These are phyloP conservation scores for Chondrostereum purpureum DNA, from an alignment of 1,284 basidiomycete species.

Conservation along the genomic window DNA sequence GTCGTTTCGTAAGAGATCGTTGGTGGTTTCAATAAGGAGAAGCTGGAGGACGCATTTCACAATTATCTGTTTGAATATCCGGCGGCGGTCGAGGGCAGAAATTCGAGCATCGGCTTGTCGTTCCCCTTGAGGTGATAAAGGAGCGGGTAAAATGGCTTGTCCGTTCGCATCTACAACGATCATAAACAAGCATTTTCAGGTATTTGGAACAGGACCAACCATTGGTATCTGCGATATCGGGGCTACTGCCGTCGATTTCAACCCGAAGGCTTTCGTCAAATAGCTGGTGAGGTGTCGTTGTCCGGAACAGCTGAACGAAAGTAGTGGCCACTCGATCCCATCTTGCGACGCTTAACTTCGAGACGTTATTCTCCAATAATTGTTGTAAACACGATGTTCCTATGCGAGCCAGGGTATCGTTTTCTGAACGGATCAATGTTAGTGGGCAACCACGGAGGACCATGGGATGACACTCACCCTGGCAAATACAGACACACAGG, in stretches of 20 bases:
- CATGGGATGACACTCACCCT: slow-evolving; percentile 61
- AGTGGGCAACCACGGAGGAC: too few species aligned
- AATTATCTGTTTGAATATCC: slow-evolving; percentile 98
- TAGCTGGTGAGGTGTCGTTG: slow-evolving; percentile 95
- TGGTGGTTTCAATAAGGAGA: slow-evolving; percentile 94
- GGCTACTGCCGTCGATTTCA: slow-evolving; percentile 63
- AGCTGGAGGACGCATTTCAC: slow-evolving; percentile 99
- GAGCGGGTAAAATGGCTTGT: slow-evolving; percentile 72
- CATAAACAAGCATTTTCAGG: too few species aligned
- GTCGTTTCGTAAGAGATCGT: slow-evolving; percentile 89
- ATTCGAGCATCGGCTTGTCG: slow-evolving; percentile 41
- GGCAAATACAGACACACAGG: slow-evolving; percentile 96
- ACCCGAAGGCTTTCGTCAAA: slow-evolving; percentile 86
- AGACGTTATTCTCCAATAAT: slow-evolving; percentile 89
- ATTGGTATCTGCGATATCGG: slow-evolving; percentile 50
- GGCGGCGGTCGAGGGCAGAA: slow-evolving; percentile 69
- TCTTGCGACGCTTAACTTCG: slow-evolving; percentile 75
- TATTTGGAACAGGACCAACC: slow-evolving; percentile 39
- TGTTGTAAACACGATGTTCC: slow-evolving; percentile 98
- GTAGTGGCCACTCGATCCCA: slow-evolving; percentile 95
- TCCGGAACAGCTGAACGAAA: slow-evolving; percentile 93
- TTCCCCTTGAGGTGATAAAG: slow-evolving; percentile 61
- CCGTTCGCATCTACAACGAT: slow-evolving; percentile 50
- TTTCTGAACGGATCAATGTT: slow-evolving; percentile 56
- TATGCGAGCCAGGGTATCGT: slow-evolving; percentile 96